A percentile compares a stretch with the other conserved stretches of the same genome.
phyloP scores from a whole-genome alignment of 768 basidiomycete species.

The Galerina marginata region DNA sequence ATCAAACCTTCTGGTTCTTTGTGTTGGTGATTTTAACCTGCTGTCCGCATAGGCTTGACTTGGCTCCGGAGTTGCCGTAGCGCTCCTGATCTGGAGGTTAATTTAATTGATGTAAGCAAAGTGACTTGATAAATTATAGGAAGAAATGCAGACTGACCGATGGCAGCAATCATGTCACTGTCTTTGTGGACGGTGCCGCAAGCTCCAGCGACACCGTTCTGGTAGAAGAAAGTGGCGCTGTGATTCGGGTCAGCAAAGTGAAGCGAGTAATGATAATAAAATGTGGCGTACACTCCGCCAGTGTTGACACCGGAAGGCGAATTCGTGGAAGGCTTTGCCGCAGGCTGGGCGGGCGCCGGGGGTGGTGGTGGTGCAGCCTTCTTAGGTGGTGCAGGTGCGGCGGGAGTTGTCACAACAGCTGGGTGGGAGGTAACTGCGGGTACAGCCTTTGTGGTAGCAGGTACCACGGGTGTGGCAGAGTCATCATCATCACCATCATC shows the following conservation, averaged over 20 bases:
- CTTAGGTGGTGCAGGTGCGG: conserved; percentile 14
- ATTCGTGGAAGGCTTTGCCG: conserved; percentile 18
- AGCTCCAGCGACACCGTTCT: conserved; percentile 76
- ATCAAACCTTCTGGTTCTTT: conserved; percentile 52
- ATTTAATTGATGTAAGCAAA: conserved; percentile 7
- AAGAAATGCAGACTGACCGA: conserved; percentile 48
- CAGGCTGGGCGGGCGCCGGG: conserved; percentile 16
- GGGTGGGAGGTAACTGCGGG: conserved; percentile 13
- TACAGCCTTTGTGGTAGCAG: conserved; percentile 21
- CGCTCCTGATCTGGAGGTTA: conserved; percentile 48
- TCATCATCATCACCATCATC: conserved; percentile 19
- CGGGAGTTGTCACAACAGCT: conserved; percentile 9
- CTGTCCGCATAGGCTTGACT: conserved; percentile 69
- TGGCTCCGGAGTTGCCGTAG: conserved; percentile 52
- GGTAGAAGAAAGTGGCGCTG: conserved; percentile 73
- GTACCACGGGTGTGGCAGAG: conserved; percentile 13
- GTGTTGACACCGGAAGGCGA: conserved; percentile 27
- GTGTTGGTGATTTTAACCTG: conserved; percentile 68
- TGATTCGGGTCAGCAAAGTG: conserved; percentile 14
- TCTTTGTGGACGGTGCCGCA: conserved; percentile 74
- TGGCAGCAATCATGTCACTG: conserved; percentile 61
- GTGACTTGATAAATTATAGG: conserved; percentile 5
- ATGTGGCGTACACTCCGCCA: conserved; percentile 51
- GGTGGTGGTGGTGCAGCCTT: conserved; percentile 15
- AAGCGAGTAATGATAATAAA: conserved; percentile 4